Evolutionary conservation across 805 yeast species (phyloP), one percentile per base, ranked within the genome.

Genomic region (Monosporozyma aerobia): DNA sequence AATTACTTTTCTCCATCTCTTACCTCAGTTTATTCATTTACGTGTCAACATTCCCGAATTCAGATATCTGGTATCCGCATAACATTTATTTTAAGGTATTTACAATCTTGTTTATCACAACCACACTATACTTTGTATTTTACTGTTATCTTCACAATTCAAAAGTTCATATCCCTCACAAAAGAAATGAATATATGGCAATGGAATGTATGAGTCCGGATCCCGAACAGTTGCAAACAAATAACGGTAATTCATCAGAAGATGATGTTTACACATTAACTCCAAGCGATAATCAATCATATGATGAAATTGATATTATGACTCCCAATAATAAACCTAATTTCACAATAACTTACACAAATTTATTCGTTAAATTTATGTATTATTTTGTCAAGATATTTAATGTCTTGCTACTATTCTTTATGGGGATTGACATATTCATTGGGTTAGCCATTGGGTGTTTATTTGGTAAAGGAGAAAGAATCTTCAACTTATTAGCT

Each of bases 401-500:
- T 48, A 85, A 85, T 61, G 80, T 84, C 70, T 86, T 85, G 19
- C 69, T 87, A 64, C 76, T 89, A 48, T 68, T 81, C 47, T 82
- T 75, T 58, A 78, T 82, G 50, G 71, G 82, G 51, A 73, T 78
- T 29, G 82, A 87, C 62, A 61, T 83, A 16, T 68, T 73, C 49
- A 72, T 77, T 13, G 83, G 82, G 51, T 33, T 69, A 19, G 87
- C 89, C 6, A 82, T 85, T 5, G 85, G 87, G 45, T 79, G 77
- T 51, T 64, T 83, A 43, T 68, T 90, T 61, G 98, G 96, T 41
- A 70, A 79, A 68, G 90, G 81, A 3, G 44, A 41, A 14, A 73
- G 73, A 22, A 83, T 90, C 13, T 92, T 88, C 72, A 89, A 88
- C 60, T 69, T 92, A 50, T 75, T 92, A 53, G 99, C 99, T 1